Evolutionary conservation across 2,329 filamentous ascomycete species (phyloP).

Genomic region (Pseudogymnoascus sp.): DNA sequence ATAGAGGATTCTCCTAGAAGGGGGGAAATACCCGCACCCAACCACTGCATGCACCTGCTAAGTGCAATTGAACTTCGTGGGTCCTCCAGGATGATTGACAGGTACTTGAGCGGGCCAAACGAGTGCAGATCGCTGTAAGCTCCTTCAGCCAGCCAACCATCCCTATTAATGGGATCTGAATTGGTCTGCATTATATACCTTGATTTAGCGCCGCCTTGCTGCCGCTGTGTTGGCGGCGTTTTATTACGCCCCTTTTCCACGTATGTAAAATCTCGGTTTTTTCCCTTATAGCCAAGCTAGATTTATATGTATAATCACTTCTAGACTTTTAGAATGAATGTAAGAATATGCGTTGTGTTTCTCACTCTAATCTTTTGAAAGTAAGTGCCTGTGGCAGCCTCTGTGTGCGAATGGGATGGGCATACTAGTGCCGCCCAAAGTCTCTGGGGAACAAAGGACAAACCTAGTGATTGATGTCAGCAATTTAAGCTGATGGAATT

Average conservation of each 20-base stretch:
- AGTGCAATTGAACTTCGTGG: background rate
- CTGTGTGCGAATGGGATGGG: background rate
- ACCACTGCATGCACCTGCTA: background rate
- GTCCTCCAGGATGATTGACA: background rate
- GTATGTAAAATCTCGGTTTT: background rate
- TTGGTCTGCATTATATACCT: background rate
- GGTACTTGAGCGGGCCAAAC: background rate
- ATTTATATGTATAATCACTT: background rate
- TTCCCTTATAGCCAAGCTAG: background rate
- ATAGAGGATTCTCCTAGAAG: background rate
- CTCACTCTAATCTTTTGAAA: background rate
- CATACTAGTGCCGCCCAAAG: background rate
- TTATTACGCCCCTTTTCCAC: background rate
- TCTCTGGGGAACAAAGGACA: background rate
- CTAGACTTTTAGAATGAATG: background rate
- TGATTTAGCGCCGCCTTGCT: background rate
- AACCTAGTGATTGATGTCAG: background rate
- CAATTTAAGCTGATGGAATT: background rate
- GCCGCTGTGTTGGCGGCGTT: background rate
- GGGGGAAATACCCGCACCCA: background rate
- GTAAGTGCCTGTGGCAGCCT: background rate
- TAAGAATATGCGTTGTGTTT: background rate
- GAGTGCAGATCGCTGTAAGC: background rate
- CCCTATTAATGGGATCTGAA: background rate
- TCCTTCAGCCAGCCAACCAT: background rate